Percentiles rank a stretch among this genome's conserved stretches.
phyloP scores from a whole-genome alignment of 2,329 filamentous ascomycete genomes.

The Escovopsis sp. region DNA sequence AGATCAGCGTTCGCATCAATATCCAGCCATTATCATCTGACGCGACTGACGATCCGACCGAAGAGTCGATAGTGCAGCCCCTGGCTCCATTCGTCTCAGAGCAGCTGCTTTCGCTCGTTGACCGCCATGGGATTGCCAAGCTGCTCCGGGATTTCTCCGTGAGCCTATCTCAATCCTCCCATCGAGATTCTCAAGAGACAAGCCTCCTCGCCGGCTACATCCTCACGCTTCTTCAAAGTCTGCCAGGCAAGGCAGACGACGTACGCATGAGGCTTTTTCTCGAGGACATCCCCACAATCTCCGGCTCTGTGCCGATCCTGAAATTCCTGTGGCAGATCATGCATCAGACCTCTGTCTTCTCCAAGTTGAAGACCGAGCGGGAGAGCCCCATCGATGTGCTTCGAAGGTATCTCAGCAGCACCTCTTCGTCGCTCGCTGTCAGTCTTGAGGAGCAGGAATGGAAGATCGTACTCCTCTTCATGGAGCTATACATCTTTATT shows the following conservation, averaged over 20 bases:
- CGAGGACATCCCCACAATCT: constrained; percentile 18
- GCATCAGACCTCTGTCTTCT: constrained; percentile 26
- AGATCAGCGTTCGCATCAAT: constrained; percentile 32
- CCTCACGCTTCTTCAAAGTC: constrained; percentile 70
- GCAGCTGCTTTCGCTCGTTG: constrained; percentile 56
- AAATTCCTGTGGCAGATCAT: constrained; percentile 67
- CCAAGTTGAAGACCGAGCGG: constrained; percentile 15
- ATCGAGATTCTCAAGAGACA: constrained; percentile 23
- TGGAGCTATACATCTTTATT: constrained; percentile 89
- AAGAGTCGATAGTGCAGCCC: constrained; percentile 9
- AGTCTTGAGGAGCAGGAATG: constrained; percentile 44
- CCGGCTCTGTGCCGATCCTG: constrained; percentile 41
- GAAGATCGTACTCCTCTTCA: constrained; percentile 75
- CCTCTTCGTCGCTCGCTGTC: constrained; percentile 12
- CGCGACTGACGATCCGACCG: constrained; percentile 5
- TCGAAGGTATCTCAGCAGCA: constrained; percentile 14
- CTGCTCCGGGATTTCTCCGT: constrained; percentile 19
- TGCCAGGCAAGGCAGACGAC: constrained; percentile 67
- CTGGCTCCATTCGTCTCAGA: constrained; percentile 44
- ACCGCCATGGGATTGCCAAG: constrained; percentile 54
- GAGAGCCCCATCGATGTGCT: constrained; percentile 16
- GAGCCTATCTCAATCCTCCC: constrained; percentile 16
- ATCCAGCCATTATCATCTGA: constrained; percentile 7
- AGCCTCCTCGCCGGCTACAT: constrained; percentile 74
- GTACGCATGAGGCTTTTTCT: constrained; percentile 90